Percentiles rank a stretch among this genome's conserved stretches.
phyloP scores from a whole-genome alignment of 805 yeast species.

The Wickerhamomyces alni region DNA sequence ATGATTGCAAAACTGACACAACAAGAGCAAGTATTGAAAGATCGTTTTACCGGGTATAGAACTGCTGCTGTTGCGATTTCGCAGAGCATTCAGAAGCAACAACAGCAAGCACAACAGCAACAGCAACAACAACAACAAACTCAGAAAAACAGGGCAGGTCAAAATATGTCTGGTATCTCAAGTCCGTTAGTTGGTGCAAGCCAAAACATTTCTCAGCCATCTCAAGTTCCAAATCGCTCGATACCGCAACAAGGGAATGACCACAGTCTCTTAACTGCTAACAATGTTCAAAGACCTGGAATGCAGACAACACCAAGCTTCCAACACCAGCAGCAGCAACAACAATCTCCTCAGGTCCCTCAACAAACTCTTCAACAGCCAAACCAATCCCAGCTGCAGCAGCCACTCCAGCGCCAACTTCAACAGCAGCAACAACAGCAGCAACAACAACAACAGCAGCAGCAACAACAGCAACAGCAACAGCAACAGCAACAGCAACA shows the following conservation, averaged over 20 bases:
- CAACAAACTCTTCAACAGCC: slow-evolving; percentile 26
- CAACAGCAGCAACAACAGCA: slow-evolving; percentile 19
- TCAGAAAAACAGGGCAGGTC: too few species aligned
- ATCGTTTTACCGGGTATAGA: slow-evolving; percentile 43
- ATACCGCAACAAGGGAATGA: too few species aligned
- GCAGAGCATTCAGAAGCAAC: slow-evolving; percentile 9
- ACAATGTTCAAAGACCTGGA: neutral
- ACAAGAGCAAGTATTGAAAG: slow-evolving; percentile 43
- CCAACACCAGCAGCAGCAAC: neutral
- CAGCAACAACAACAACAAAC: slow-evolving; percentile 2
- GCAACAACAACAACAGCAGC: slow-evolving; percentile 11
- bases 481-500: slow-evolving; percentile 10
- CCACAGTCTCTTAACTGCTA: too few species aligned
- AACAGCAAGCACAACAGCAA: slow-evolving; percentile 1
- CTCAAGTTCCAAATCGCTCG: neutral
- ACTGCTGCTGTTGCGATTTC: slow-evolving; percentile 34
- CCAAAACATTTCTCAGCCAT: neutral
- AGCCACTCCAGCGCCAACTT: slow-evolving; percentile 4
- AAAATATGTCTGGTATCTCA: too few species aligned
- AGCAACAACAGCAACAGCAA: slow-evolving; percentile 7
- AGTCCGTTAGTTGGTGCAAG: too few species aligned
- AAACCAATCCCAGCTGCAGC: slow-evolving; percentile 24
- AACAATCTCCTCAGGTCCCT: slow-evolving; percentile 12
- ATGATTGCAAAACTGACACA: slow-evolving; percentile 37
- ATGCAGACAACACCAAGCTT: neutral